Base-by-base conservation (phyloP, 768 basidiomycete genomes). In the Mrakia frigida region DNA sequence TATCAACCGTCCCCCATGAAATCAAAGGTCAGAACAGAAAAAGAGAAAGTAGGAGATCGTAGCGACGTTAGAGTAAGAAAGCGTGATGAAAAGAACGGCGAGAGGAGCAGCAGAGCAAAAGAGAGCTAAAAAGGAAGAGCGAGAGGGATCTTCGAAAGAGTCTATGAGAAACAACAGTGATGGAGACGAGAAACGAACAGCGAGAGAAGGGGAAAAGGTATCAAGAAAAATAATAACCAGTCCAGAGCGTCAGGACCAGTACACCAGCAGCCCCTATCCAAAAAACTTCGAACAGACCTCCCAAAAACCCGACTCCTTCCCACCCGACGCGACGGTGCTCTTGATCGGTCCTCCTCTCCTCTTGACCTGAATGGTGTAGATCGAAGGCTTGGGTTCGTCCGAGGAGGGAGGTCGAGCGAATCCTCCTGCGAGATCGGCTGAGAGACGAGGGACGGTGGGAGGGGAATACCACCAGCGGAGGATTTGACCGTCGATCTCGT, bases 321-420 rank as follows among this genome's bases (percentile, higher is more conserved):
- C 69, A 31, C 70, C 70, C 52, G 46, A 31, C 31, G 31, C 70
- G 14, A 70, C 59, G 39, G 68, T 75, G 13, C 59, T 73, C 60
- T 82, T 79, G 35, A 87, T 85, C 0, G 85, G 82, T 1, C 87
- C 87, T 16, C 85, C 85, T 1, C 79, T 79, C 60, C 87, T 79
- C 79, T 80, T 83, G 68, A 88, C 79, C 79, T 85, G 84, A 75
- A 88, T 85, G 71, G 82, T 83, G 79, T 85, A 83, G 72, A 82
- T 84, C 50, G 78, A 73, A 31, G 73, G 78, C 31, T 80, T 80
- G 28, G 78, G 76, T 23, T 80, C 82, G 13, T 80, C 81, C 0
- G 37, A 75, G 13, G 70, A 72, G 6, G 86, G 85, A n/a, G 25
- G 28, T 31, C 16, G 25, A n/a, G 43, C 50, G 43, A 35, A 65